Base-by-base conservation (phyloP, 163 green algal species). In the Prototheca stagnorum region DNA sequence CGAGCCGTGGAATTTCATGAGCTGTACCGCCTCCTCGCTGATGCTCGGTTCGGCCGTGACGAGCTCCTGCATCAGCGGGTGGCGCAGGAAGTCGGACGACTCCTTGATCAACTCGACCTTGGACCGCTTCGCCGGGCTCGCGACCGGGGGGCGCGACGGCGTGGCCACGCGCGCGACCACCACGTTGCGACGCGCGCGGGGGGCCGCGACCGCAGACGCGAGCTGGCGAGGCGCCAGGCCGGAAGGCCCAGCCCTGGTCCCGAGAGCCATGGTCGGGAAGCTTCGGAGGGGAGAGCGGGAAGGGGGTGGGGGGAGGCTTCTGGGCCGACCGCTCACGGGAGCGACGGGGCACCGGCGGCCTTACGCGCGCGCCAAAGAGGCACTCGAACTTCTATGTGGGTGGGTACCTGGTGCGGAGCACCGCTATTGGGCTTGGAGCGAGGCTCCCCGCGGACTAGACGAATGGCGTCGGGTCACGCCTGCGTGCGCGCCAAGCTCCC, bases 1-100 rank as follows among this genome's bases (percentile, higher is more conserved):
- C 54, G 65, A 86, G 45, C 91, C 91, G 65, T 99, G 91, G 59
- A 99, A 99, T 77, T 99, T 99, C 75, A 97, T 96, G 5, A 99
- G 75, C 79, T 99, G 91, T 58, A 85, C 65, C 8, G 82, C 73
- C 6, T 86, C 76, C 63, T 95, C 88, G 48, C 49, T 81, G 65
- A 97, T 93, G 60, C 65, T 80, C 25, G 68, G 76, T 3, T 80
- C 76, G 8, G 85, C 72, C 29, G 74, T 82, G 8, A 90, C 77
- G 2, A 94, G 72, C 56, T 93, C 78, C 58, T 78, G 44, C 77
- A 99, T 94, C 21, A 99, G 75, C 8, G 90, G 90, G 56, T 96
- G 88, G 5, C 90, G 69, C 47, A 99, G 64, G 62, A 82, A 99
- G 68, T 97, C 85, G 52, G 56, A 82, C 34, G 92, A 73, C 63